Evolutionary conservation across 148 eudicot species (phyloP).

Genomic region (Spergularia bocconei): DNA sequence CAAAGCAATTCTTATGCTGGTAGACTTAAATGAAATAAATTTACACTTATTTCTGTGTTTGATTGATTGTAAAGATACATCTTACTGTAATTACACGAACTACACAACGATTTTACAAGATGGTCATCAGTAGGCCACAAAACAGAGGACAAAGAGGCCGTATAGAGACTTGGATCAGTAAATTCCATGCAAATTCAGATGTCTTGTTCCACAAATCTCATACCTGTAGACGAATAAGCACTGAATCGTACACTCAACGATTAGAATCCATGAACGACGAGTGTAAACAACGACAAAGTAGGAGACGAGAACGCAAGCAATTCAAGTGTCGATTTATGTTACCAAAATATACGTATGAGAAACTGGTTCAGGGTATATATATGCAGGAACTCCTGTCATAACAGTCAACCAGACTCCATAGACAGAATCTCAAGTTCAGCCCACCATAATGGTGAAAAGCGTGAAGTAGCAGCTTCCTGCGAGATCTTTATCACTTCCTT

Average conservation of each 20-base stretch:
- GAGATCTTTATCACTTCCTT: constrained; percentile 32
- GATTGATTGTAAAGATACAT: background rate
- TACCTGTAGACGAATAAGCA: constrained; percentile 5
- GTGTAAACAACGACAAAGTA: background rate
- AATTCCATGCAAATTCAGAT: background rate
- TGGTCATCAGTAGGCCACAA: background rate
- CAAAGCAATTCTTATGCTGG: no score
- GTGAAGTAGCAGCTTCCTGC: constrained; percentile 38
- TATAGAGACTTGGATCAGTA: background rate
- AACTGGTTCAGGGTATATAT: background rate
- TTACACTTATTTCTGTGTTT: constrained; percentile 8
- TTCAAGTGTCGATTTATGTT: background rate
- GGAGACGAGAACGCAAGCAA: background rate
- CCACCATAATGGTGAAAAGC: constrained; percentile 77
- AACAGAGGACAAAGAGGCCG: background rate
- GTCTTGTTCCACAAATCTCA: background rate
- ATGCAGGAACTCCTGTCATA: background rate
- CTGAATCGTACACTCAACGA: background rate
- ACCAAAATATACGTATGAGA: background rate
- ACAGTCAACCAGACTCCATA: constrained; percentile 26
- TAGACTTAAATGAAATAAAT: background rate
- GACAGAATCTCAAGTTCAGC: constrained; percentile 81
- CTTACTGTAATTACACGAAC: background rate
- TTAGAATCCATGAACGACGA: background rate
- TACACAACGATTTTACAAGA: background rate